Evolutionary conservation across 202 grass and related monocot genomes (phyloP).

Genomic region (Bolboschoenoplectus hybrid): DNA sequence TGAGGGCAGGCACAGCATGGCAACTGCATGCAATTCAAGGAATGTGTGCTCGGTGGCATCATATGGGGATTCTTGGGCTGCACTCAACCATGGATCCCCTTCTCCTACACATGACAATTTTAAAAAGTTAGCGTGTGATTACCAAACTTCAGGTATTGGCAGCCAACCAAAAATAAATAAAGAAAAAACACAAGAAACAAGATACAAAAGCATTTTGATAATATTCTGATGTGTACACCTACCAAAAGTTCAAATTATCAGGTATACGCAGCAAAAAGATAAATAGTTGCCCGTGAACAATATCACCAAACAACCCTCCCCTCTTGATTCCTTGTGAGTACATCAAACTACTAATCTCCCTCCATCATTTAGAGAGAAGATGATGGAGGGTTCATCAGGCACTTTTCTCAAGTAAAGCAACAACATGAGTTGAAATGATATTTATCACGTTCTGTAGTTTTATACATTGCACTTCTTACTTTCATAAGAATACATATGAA

Average conservation of each 20-base stretch:
- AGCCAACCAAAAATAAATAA: not conserved
- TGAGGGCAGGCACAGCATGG: slow-evolving; percentile 86
- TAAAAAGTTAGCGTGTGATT: slow-evolving; percentile 14
- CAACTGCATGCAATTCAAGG: slow-evolving; percentile 83
- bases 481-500: not conserved
- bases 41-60: slow-evolving; percentile 50
- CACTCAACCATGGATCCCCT: slow-evolving; percentile 72
- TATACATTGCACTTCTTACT: slow-evolving; percentile 5
- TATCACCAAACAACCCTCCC: not conserved
- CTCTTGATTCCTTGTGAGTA: not conserved
- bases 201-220: not conserved
- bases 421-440: not conserved
- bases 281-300: not conserved
- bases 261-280: slow-evolving; percentile 20
- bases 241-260: slow-evolving; percentile 20
- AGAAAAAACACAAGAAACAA: slow-evolving; percentile 4
- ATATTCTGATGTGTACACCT: not conserved
- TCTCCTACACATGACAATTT: slow-evolving; percentile 57
- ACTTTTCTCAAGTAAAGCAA: no score
- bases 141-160: slow-evolving; percentile 27
- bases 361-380: slow-evolving; percentile 6
- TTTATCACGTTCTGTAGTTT: slow-evolving; percentile 11
- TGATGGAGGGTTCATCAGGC: not conserved
- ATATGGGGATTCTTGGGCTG: slow-evolving; percentile 57
- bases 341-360: not conserved